Evolutionary conservation across 352 stramenopile genomes (phyloP).

Genomic region (Phytophthora ramorum): DNA sequence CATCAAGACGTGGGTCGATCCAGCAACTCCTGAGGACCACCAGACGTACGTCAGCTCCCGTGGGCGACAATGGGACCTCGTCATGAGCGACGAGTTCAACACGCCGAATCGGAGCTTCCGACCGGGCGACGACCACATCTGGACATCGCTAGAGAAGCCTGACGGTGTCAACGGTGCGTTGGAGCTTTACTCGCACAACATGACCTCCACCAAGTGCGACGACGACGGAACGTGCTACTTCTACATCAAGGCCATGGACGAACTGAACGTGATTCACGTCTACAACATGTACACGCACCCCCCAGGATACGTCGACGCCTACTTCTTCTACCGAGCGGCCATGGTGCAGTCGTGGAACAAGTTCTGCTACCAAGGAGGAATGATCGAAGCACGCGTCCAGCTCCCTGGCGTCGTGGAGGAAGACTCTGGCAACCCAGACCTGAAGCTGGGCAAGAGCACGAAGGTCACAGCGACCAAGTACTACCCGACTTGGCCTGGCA

Average conservation of each 20-base stretch:
- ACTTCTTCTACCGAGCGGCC: constrained; percentile 64
- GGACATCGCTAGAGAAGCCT: constrained; percentile 95
- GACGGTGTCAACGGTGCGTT: constrained; percentile 91
- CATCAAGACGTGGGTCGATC: constrained; percentile 62
- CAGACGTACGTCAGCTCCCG: constrained; percentile 55
- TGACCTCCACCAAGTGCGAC: constrained; percentile 59
- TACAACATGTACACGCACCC: constrained; percentile 69
- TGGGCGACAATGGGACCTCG: constrained; percentile 58
- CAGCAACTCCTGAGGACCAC: constrained; percentile 49
- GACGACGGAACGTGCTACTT: constrained; percentile 57
- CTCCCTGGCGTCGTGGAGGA: constrained; percentile 81
- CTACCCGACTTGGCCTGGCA: constrained; percentile 88
- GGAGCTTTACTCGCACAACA: constrained; percentile 92
- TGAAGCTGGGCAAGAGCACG: constrained; percentile 30
- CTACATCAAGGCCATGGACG: constrained; percentile 45
- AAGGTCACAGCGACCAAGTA: constrained; percentile 61
- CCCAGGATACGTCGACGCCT: constrained; percentile 49
- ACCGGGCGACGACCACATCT: constrained; percentile 93
- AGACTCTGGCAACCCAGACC: constrained; percentile 51
- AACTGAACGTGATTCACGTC: constrained; percentile 49
- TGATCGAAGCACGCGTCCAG: constrained; percentile 89
- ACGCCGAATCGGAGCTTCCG: constrained; percentile 85
- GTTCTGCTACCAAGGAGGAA: constrained; percentile 94
- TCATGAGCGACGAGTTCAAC: constrained; percentile 97
- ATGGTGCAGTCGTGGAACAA: constrained; percentile 96